Percentiles rank a stretch among this genome's conserved stretches.
These are phyloP conservation scores for Vanrija pseudolonga DNA, from an alignment of 1,284 basidiomycete genomes.

Conservation along the genomic window DNA sequence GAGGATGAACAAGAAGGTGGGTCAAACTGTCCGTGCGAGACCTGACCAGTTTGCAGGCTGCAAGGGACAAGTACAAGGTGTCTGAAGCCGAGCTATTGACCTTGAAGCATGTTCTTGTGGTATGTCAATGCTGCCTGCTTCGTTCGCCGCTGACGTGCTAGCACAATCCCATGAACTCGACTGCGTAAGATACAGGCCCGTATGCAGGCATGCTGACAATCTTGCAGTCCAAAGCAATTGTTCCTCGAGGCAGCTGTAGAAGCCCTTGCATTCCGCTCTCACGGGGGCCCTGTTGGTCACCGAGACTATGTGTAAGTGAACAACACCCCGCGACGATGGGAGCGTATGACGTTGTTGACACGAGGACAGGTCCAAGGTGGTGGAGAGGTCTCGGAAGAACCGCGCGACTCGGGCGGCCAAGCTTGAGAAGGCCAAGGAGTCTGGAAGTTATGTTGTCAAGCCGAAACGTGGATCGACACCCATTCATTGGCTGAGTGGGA, in stretches of 20 bases:
- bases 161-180: background rate
- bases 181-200: background rate
- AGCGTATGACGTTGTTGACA: background rate
- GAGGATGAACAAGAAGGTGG: constrained; percentile 23
- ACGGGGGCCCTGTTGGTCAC: constrained; percentile 23
- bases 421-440: constrained; percentile 11
- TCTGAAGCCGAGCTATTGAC: constrained; percentile 24
- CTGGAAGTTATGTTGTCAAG: constrained; percentile 7
- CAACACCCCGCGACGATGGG: too few relatives aligned
- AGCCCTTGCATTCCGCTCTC: constrained; percentile 23
- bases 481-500: background rate
- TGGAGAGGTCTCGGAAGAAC: constrained; percentile 1
- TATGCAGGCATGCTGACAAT: background rate
- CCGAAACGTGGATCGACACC: background rate
- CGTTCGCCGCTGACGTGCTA: background rate
- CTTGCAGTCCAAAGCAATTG: background rate
- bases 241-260: constrained; percentile 18
- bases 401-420: constrained; percentile 6
- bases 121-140: constrained; percentile 10
- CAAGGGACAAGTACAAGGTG: constrained; percentile 22
- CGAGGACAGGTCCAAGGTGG: background rate
- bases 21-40: background rate
- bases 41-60: constrained; percentile 16
- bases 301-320: constrained; percentile 16
- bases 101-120: constrained; percentile 23